Conservation (phyloP, 208 protist genomes). For the Crithidia fasciculata region DNA sequence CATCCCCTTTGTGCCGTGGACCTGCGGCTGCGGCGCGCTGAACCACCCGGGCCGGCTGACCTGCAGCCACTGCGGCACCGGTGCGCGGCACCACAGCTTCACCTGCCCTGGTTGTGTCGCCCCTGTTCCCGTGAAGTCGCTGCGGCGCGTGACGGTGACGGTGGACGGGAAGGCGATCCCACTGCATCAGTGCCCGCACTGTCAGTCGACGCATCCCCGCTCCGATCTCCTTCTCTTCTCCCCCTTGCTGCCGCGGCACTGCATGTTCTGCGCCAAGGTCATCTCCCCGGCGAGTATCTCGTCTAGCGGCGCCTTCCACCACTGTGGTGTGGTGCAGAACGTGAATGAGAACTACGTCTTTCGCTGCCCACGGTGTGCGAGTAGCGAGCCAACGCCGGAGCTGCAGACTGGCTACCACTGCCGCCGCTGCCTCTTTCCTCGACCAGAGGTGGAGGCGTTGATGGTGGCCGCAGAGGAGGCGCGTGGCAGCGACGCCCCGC, state of each 20-base stretch:
- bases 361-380: slow-evolving; percentile 46
- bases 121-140: slow-evolving; percentile 10
- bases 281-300: slow-evolving; percentile 25
- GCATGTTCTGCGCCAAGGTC: slow-evolving; percentile 57
- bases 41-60: slow-evolving; percentile 63
- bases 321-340: slow-evolving; percentile 53
- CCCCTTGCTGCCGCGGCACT: slow-evolving; percentile 59
- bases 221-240: slow-evolving; percentile 59
- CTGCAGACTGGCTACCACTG: slow-evolving; percentile 72
- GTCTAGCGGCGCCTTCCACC: slow-evolving; percentile 28
- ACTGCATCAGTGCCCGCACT: slow-evolving; percentile 60
- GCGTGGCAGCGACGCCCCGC: not conserved
- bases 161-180: slow-evolving; percentile 23
- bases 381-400: not conserved
- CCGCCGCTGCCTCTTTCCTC: slow-evolving; percentile 48
- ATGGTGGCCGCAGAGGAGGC: slow-evolving; percentile 4
- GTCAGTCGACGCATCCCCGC: slow-evolving; percentile 65
- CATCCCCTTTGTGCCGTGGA: slow-evolving; percentile 62
- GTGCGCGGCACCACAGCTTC: slow-evolving; percentile 33
- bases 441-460: slow-evolving; percentile 43
- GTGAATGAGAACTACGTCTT: slow-evolving; percentile 77
- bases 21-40: slow-evolving; percentile 63
- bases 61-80: slow-evolving; percentile 46
- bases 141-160: slow-evolving; percentile 10
- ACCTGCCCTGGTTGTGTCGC: slow-evolving; percentile 55